These are phyloP conservation scores for Salicornia ramosissima DNA, from an alignment of 148 eudicot genomes.

Conservation along the genomic window DNA sequence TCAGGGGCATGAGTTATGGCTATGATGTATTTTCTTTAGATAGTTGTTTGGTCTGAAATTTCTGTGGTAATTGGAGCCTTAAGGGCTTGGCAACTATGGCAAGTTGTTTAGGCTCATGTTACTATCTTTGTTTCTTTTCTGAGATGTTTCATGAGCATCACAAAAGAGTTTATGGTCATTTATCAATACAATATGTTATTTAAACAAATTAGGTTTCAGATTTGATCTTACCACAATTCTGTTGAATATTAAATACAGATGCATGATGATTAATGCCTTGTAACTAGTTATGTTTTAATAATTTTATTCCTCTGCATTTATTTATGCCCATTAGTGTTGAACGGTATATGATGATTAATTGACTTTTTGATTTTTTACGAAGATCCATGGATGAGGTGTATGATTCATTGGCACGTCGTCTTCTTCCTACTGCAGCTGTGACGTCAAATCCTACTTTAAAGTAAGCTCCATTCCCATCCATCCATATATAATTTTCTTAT, in stretches of 20 bases:
- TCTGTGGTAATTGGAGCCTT: too few relatives aligned
- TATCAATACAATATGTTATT: too few relatives aligned
- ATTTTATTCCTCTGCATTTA: too few relatives aligned
- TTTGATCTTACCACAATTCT: neutral
- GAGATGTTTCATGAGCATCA: neutral
- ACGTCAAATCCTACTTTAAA: slow-evolving; percentile 60
- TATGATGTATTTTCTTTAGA: neutral
- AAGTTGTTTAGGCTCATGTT: neutral
- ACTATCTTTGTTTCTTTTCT: neutral
- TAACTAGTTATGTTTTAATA: neutral
- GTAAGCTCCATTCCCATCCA: slow-evolving; percentile 42
- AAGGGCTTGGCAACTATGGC: neutral
- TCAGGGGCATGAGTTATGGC: neutral
- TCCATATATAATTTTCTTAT: neutral
- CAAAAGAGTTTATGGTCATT: neutral
- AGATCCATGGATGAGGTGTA: slow-evolving; percentile 93
- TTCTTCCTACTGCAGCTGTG: slow-evolving; percentile 66
- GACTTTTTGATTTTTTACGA: neutral
- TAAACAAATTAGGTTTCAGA: neutral
- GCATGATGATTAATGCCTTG: neutral
- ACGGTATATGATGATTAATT: neutral
- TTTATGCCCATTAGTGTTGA: neutral
- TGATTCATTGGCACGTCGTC: slow-evolving; percentile 69
- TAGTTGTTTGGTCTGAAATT: neutral
- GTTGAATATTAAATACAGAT: neutral